Evolutionary conservation across 352 stramenopile genomes (phyloP), one percentile per base, ranked within the genome.

Genomic region (Thraustochytrium striatum): DNA sequence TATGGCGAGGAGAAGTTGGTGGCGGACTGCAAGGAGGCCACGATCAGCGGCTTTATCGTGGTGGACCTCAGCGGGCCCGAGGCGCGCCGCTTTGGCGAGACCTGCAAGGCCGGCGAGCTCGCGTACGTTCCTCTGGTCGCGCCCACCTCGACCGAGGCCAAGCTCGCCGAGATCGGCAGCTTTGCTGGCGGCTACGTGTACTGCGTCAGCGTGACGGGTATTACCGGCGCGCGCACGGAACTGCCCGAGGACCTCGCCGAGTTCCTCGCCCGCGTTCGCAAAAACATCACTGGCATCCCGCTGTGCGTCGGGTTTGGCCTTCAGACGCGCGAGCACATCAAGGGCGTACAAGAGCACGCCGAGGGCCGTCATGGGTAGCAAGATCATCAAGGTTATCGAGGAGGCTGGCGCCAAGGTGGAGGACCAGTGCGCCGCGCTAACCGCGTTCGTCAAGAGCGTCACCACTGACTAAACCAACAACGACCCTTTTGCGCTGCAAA

Each of bases 241-340:
- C 86, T 98, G 55, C 93, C 95, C 3, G 82, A 86, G 8, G 94
- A 98, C 85, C 88, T 99, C 28, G 87, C 93, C 38, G 87, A 88
- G 8, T 99, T 99, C 82, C 92, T 98, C 75, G 83, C 80, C n/a
- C 92, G 90, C 61, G 88, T 96, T 28, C 84, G 88, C 61, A 55
- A 32, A 3, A 32, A 69, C 55, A 59, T 80, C 38, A n/a, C n/a
- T n/a, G 75, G 55, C 32, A 84, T 94, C 72, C 95, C 95, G 25
- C 86, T 98, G 9, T 94, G 93, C 33, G 90, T 99, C 13, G 96
- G 96, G 61, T 99, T 99, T 85, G 96, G 96, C 32, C 93, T 99
- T 53, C 98, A 92, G 39, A 97, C 87, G 50, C 91, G 92, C 35
- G 85, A 97, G 68, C 92, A 97, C 82, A 92, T 93, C 55, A 53